Evolutionary conservation across 805 yeast species (phyloP), one percentile per base, ranked within the genome.

Genomic region (Lipomyces spencermartinsiae): DNA sequence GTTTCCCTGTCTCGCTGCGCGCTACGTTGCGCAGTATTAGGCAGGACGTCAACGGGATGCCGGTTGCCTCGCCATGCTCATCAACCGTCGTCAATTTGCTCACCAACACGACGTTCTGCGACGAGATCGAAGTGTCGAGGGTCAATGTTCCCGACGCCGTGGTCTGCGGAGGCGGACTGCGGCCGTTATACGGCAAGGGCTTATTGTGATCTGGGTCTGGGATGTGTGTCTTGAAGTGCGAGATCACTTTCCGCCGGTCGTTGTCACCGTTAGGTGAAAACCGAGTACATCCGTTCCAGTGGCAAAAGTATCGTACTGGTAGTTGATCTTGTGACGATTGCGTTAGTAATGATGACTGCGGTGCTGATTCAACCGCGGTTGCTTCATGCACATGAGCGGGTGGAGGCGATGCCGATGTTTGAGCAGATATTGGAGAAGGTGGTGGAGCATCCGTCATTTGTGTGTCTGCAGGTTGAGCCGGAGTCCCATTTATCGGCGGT

Each of bases 11-110:
- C 19, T 66, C 65, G 51, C 74, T 73, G 19, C 76, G 70, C 8
- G 81, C 80, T 29, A 80, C 70, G 65, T 81, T 81, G 43, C 78
- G 78, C 29, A 80, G 73, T 0, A 79, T 79, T 22, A 78, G 68
- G 1, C 77, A 77, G 2, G 80, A 79, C 1, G 80, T 76, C 35
- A 76, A 54, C 6, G 75, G 70, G 6, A 74, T 65, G 5, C 76
- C 76, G 4, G 74, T 71, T 8, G 76, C 76, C 19, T 74, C 76
- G 19, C 76, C 76, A 16, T 58, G 66, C 53, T 73, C 75, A 65
- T 73, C 75, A 16, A 73, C 74, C 6, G 71, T 63, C 1, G 76
- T 73, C 22, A 63, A 58, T 34, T 60, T 62, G 54, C 59, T 60
- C 16, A 61, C 58, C 22, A 72, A 19, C 12, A 59, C 57, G 14